Conservation (phyloP, 2,329 filamentous ascomycete genomes). For the Xylariales sp. region DNA sequence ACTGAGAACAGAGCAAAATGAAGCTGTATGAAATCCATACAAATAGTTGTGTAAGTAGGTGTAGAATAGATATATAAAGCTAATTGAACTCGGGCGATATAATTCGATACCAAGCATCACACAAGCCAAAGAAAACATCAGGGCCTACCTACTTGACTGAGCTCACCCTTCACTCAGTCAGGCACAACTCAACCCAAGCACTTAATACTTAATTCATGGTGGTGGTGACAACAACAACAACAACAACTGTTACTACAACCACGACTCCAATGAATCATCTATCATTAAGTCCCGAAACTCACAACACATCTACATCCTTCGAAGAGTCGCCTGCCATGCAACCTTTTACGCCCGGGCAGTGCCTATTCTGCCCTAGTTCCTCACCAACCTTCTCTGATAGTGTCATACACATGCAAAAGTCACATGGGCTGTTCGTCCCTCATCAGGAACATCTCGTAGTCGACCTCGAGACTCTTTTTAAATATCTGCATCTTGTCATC, state of each 20-base stretch:
- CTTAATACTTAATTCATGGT: too few species aligned
- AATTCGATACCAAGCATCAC: too few species aligned
- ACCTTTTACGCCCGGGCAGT: conserved; percentile 43
- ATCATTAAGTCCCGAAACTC: conserved; percentile 28
- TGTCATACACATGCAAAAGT: conserved; percentile 59
- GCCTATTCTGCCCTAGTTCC: conserved; percentile 41
- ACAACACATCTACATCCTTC: conserved; percentile 25
- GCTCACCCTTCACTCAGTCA: too few species aligned
- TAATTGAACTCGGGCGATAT: too few species aligned
- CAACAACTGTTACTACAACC: conserved; percentile 31
- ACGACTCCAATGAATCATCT: conserved; percentile 31
- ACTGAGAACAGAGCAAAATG: too few species aligned
- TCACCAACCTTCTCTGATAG: conserved; percentile 37
- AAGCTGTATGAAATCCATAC: too few species aligned
- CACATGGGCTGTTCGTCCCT: conserved; percentile 60
- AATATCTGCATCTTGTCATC: conserved; percentile 62
- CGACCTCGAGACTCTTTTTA: conserved; percentile 59
- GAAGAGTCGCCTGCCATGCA: conserved; percentile 35
- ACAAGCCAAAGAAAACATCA: too few species aligned
- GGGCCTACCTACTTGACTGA: too few species aligned
- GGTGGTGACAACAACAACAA: background rate
- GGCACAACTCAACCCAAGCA: too few species aligned
- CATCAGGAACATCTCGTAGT: conserved; percentile 54
- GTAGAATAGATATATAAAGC: too few species aligned
- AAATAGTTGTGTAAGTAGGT: too few species aligned